Conservation (phyloP, 805 yeast species). For the Candida michaelii region DNA sequence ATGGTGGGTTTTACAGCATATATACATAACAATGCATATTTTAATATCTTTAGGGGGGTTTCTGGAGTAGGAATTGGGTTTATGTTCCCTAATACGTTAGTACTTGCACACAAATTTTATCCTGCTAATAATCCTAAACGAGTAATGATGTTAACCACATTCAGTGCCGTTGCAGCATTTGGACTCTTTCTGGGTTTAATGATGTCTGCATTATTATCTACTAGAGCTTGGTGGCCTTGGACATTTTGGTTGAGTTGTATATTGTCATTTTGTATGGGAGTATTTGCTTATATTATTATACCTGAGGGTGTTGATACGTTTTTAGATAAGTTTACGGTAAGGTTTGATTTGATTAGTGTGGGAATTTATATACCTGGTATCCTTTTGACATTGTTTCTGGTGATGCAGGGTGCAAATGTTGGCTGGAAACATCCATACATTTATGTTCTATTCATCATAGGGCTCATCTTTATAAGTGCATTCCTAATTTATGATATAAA, state of each 20-base stretch:
- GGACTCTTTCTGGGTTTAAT: constrained; percentile 32
- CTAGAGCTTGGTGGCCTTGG: constrained; percentile 37
- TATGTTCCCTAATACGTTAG: constrained; percentile 34
- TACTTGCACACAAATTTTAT: constrained; percentile 29
- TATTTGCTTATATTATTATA: constrained; percentile 22
- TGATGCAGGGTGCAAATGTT: constrained; percentile 74
- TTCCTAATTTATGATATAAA: constrained; percentile 52
- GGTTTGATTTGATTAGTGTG: neutral
- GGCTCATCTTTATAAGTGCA: constrained; percentile 38
- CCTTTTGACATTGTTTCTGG: constrained; percentile 61
- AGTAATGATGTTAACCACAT: constrained; percentile 23
- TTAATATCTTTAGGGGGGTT: constrained; percentile 29
- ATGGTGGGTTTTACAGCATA: constrained; percentile 28
- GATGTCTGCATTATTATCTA: constrained; percentile 25
- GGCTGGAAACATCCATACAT: constrained; percentile 69
- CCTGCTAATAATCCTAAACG: constrained; percentile 21
- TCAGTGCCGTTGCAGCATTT: constrained; percentile 34
- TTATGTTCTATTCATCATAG: constrained; percentile 54
- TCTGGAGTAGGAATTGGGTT: constrained; percentile 36
- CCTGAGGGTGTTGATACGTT: constrained; percentile 24
- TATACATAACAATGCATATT: constrained; percentile 21
- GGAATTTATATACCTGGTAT: constrained; percentile 40
- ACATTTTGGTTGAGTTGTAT: constrained; percentile 29
- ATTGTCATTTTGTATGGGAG: constrained; percentile 15
- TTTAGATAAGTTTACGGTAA: constrained; percentile 23